These are phyloP conservation scores for Collybiopsis confluens DNA, from an alignment of 768 basidiomycete genomes.

Conservation along the genomic window DNA sequence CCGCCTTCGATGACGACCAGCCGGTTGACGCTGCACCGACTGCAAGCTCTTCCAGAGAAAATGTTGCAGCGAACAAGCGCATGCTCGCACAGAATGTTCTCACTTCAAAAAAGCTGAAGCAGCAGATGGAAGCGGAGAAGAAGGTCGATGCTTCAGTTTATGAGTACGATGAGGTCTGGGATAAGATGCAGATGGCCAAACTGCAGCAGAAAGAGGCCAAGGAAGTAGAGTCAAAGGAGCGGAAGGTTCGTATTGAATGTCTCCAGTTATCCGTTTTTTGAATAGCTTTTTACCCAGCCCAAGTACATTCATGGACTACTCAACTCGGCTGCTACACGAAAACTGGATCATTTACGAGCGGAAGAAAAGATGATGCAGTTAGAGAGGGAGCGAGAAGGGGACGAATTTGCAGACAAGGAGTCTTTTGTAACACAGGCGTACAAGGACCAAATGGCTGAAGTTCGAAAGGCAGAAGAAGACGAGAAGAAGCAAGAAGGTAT, in stretches of 20 bases:
- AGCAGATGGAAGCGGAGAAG: conserved; percentile 76
- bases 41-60: conserved; percentile 29
- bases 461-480: conserved; percentile 88
- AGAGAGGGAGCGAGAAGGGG: conserved; percentile 91
- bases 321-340: conserved; percentile 77
- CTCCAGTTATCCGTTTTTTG: conserved; percentile 8
- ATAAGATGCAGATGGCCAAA: conserved; percentile 90
- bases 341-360: conserved; percentile 84
- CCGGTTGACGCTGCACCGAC: conserved; percentile 45
- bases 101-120: conserved; percentile 61
- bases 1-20: conserved; percentile 62
- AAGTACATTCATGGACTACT: conserved; percentile 89
- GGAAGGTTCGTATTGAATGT: conserved; percentile 59
- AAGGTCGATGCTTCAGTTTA: conserved; percentile 79
- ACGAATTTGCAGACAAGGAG: conserved; percentile 91
- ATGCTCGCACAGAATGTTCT: conserved; percentile 54
- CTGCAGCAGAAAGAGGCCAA: conserved; percentile 67
- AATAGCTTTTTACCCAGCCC: conserved; percentile 61
- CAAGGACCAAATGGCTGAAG: conserved; percentile 92
- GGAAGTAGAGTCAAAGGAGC: conserved; percentile 68
- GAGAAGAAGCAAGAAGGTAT: conserved; percentile 84
- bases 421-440: conserved; percentile 98
- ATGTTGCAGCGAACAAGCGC: conserved; percentile 47
- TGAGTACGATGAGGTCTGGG: conserved; percentile 96
- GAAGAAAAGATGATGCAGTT: conserved; percentile 97